Evolutionary conservation across 805 yeast species (phyloP).

Genomic region (Suhomyces tanzawaensis): DNA sequence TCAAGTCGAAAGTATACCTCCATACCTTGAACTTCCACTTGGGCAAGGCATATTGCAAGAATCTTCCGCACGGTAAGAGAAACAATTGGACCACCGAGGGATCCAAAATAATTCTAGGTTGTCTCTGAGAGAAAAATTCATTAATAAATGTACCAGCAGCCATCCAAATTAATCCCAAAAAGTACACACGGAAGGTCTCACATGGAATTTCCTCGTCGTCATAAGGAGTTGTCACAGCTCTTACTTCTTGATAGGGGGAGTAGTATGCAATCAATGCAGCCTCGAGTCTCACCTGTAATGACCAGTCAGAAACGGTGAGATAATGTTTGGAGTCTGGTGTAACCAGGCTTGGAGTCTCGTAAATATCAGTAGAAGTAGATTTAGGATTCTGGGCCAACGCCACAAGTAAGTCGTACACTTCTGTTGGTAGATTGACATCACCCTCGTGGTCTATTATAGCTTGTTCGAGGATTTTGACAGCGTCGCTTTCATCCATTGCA

Average conservation of each 20-base stretch:
- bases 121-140: conserved; percentile 54
- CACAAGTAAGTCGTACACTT: conserved; percentile 26
- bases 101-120: conserved; percentile 45
- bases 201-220: conserved; percentile 47
- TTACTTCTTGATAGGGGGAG: conserved; percentile 64
- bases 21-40: conserved; percentile 25
- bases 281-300: conserved; percentile 34
- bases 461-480: conserved; percentile 38
- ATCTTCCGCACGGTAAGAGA: conserved; percentile 44
- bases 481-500: conserved; percentile 34
- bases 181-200: conserved; percentile 56
- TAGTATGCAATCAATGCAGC: conserved; percentile 42
- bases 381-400: conserved; percentile 10
- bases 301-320: conserved; percentile 34
- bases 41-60: conserved; percentile 34
- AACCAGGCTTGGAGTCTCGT: conserved; percentile 1
- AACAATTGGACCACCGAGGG: conserved; percentile 47
- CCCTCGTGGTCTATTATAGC: conserved; percentile 39
- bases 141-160: conserved; percentile 54
- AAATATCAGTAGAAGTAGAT: neutral
- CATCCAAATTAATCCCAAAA: conserved; percentile 50
- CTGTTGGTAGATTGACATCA: conserved; percentile 34
- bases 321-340: neutral
- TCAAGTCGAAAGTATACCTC: conserved; percentile 42
- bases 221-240: conserved; percentile 57